Conservation (phyloP, 1,284 basidiomycete species). For the Ustilago loliicola region DNA sequence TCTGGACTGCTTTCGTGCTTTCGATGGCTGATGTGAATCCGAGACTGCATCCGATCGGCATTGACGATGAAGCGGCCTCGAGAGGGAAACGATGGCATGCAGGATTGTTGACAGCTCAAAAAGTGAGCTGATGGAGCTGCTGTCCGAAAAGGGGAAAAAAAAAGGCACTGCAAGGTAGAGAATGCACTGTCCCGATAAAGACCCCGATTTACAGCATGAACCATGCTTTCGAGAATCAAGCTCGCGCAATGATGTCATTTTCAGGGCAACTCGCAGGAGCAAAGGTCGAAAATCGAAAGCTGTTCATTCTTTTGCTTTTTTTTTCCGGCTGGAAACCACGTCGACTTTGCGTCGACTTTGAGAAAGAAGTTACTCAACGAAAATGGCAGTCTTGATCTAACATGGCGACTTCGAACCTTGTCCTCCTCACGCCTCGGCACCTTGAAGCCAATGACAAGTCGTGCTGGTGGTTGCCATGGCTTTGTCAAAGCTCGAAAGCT, state of each 20-base stretch:
- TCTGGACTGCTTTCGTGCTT: no score
- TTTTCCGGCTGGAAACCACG: background rate
- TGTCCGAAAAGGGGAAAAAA: background rate
- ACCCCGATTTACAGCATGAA: no score
- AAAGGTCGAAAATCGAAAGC: background rate
- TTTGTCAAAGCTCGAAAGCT: no score
- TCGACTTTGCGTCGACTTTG: conserved; percentile 5
- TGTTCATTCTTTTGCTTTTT: background rate
- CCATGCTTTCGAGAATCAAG: no score
- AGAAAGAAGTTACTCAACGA: background rate
- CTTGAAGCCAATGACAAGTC: no score
- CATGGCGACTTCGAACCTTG: background rate
- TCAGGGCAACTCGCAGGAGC: background rate
- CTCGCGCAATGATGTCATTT: conserved; percentile 1
- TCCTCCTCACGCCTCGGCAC: background rate
- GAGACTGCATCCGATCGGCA: background rate
- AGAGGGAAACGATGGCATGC: background rate
- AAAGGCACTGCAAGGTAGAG: background rate
- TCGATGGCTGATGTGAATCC: background rate
- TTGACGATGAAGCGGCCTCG: background rate
- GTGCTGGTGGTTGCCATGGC: no score
- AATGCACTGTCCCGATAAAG: no score
- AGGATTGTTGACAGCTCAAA: background rate
- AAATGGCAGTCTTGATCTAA: background rate
- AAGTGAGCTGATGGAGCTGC: background rate